A percentile compares a stretch with the other conserved stretches of the same genome.
Evolutionary conservation across 169 alveolate genomes (phyloP).

Genomic region (Theileria luwenshuni): DNA sequence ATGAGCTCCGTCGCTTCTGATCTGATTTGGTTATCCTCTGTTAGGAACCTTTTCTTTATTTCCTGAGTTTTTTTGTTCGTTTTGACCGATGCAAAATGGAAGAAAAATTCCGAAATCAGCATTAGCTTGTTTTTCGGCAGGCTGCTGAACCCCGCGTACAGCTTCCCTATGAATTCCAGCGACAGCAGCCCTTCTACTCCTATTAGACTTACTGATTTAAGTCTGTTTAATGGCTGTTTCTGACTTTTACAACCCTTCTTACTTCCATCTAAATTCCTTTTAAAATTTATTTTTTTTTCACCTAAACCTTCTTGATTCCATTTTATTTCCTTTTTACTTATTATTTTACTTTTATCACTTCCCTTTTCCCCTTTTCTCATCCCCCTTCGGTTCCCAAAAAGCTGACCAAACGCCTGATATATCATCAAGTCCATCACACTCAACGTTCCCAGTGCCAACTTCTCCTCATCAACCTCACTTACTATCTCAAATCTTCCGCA

Average conservation of each 20-base stretch:
- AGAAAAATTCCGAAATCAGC: slow-evolving; percentile 44
- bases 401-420: not conserved
- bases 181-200: slow-evolving; percentile 35
- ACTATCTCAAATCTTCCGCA: not conserved
- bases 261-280: not conserved
- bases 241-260: not conserved
- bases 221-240: not conserved
- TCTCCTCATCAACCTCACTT: not conserved
- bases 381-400: not conserved
- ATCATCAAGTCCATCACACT: not conserved
- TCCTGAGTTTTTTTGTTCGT: slow-evolving; percentile 16
- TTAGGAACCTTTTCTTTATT: slow-evolving; percentile 30
- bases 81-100: slow-evolving; percentile 24
- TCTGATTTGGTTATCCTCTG: slow-evolving; percentile 15
- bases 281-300: not conserved
- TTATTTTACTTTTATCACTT: no score
- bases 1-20: slow-evolving; percentile 37
- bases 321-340: not conserved
- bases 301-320: not conserved
- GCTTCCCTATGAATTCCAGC: slow-evolving; percentile 12
- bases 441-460: not conserved
- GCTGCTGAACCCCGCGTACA: slow-evolving; percentile 27
- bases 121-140: slow-evolving; percentile 39
- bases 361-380: not conserved
- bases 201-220: not conserved